These are phyloP conservation scores for Ulvella scutata DNA, from an alignment of 139 green algal species.

Conservation along the genomic window DNA sequence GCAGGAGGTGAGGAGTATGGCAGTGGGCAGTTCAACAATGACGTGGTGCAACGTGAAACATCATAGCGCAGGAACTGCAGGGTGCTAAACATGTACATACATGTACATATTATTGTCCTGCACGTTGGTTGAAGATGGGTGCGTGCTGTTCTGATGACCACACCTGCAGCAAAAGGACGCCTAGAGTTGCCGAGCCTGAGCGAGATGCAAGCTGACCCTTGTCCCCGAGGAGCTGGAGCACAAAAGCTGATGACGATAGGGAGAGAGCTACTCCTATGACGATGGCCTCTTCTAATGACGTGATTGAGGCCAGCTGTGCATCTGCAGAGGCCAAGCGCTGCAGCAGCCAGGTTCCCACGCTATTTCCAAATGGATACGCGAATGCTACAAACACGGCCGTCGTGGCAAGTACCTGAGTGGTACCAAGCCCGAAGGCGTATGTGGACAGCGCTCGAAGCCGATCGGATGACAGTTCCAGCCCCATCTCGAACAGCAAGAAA, in stretches of 20 bases:
- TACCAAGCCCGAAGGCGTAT: constrained; percentile 87
- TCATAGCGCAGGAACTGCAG: no score
- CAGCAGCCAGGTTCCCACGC: constrained; percentile 69
- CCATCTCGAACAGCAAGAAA: constrained; percentile 97
- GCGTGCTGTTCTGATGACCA: background rate
- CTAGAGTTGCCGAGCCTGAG: constrained; percentile 83
- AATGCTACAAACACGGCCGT: constrained; percentile 56
- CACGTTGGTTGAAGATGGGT: background rate
- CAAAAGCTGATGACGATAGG: constrained; percentile 77
- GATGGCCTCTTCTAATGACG: constrained; percentile 56
- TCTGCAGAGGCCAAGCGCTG: constrained; percentile 15
- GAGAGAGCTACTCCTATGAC: constrained; percentile 81
- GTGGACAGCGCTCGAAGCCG: constrained; percentile 78
- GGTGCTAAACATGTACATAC: no score
- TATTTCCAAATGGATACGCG: constrained; percentile 53
- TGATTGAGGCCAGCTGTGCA: constrained; percentile 22
- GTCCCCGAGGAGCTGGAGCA: constrained; percentile 87
- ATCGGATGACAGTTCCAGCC: constrained; percentile 80
- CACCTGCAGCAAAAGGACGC: constrained; percentile 82
- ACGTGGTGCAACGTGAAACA: no score
- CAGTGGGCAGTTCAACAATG: no score
- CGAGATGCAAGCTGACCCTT: constrained; percentile 59
- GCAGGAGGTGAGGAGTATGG: no score
- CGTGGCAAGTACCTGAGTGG: constrained; percentile 56
- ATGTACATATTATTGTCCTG: no score